Conservation (phyloP, 352 stramenopile species). For the Phytophthora pluvialis region DNA sequence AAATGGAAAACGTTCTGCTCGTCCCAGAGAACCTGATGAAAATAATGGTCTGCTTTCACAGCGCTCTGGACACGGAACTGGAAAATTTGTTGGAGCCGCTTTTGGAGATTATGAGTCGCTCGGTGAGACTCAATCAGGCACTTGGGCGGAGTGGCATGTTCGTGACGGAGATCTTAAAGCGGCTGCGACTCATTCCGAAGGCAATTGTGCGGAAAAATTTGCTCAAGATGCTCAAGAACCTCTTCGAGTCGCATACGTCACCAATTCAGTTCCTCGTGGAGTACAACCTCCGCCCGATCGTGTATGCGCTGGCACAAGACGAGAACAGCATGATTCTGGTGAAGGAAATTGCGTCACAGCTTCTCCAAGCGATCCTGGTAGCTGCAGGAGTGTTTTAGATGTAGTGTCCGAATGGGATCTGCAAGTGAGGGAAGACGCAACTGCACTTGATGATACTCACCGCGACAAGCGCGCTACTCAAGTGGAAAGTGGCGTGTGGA, state of each 20-base stretch:
- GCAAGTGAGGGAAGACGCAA: too few species aligned
- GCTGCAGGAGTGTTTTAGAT: slow-evolving; percentile 62
- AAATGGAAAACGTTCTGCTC: slow-evolving; percentile 85
- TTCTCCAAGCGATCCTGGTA: slow-evolving; percentile 85
- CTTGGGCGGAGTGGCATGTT: slow-evolving; percentile 87
- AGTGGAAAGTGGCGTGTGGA: too few species aligned
- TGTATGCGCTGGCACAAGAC: slow-evolving; percentile 84
- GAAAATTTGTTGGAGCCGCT: slow-evolving; percentile 84
- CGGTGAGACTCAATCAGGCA: slow-evolving; percentile 83
- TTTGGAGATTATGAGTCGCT: slow-evolving; percentile 81
- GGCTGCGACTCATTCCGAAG: slow-evolving; percentile 82
- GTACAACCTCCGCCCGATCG: slow-evolving; percentile 85
- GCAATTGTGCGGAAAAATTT: slow-evolving; percentile 92
- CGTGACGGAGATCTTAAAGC: slow-evolving; percentile 82
- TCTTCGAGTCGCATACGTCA: slow-evolving; percentile 89
- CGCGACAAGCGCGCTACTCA: too few species aligned
- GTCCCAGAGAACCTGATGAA: slow-evolving; percentile 69
- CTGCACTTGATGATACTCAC: too few species aligned
- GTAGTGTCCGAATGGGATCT: neutral
- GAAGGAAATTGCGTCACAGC: slow-evolving; percentile 88
- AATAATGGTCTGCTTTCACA: slow-evolving; percentile 74
- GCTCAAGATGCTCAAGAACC: slow-evolving; percentile 92
- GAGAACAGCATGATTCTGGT: slow-evolving; percentile 92
- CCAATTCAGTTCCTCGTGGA: slow-evolving; percentile 89
- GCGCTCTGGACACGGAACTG: slow-evolving; percentile 71